Percentiles rank a stretch among this genome's conserved stretches.
These are phyloP conservation scores for Mytilinidion resinicola DNA, from an alignment of 495 filamentous ascomycete species.

Conservation along the genomic window DNA sequence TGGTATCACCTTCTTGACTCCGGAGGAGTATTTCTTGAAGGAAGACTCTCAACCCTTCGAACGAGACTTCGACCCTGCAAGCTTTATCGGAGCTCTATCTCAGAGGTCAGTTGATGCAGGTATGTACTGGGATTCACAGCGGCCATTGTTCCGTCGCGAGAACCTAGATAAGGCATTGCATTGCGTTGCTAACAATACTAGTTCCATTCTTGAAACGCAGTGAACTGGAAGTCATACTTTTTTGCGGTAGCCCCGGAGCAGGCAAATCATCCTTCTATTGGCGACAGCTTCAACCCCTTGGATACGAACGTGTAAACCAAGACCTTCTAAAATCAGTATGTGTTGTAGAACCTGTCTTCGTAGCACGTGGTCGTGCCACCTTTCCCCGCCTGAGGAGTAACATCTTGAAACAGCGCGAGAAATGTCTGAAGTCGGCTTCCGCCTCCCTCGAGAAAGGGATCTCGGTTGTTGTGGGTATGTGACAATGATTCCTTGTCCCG, in stretches of 20 bases:
- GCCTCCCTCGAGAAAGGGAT: conserved; percentile 56
- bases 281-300: conserved; percentile 67
- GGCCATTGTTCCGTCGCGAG: not conserved
- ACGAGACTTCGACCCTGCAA: conserved; percentile 60
- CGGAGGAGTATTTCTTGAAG: conserved; percentile 83
- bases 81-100: conserved; percentile 40
- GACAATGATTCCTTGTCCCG: not conserved
- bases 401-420: conserved; percentile 53
- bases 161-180: conserved; percentile 12
- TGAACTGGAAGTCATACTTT: conserved; percentile 67
- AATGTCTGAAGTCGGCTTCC: conserved; percentile 72
- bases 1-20: conserved; percentile 71
- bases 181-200: conserved; percentile 16
- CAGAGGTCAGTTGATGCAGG: conserved; percentile 30
- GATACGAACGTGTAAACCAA: conserved; percentile 84
- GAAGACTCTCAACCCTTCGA: conserved; percentile 55
- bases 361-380: conserved; percentile 9
- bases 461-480: conserved; percentile 66
- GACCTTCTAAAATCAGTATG: conserved; percentile 75
- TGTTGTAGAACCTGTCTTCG: conserved; percentile 21
- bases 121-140: conserved; percentile 30
- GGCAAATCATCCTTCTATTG: conserved; percentile 91
- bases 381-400: conserved; percentile 26
- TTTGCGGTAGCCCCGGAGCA: conserved; percentile 80
- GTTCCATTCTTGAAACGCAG: conserved; percentile 54